A percentile compares a stretch with the other conserved stretches of the same genome.
These are phyloP conservation scores for Candida sojae DNA, from an alignment of 1,139 yeast species.

Conservation along the genomic window DNA sequence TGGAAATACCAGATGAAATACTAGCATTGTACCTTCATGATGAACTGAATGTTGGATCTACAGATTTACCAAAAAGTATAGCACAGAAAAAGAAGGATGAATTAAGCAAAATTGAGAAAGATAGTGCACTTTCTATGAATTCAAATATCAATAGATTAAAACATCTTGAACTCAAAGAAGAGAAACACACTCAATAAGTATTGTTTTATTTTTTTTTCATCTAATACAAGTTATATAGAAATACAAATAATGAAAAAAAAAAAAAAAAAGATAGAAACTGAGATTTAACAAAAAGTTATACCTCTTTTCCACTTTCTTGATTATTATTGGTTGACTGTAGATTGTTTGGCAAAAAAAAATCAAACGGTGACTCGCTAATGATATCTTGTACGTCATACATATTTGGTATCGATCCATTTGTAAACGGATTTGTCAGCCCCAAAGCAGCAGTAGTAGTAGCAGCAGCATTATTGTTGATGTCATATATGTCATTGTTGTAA, in stretches of 20 bases:
- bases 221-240: background rate
- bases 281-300: background rate
- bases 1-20: constrained; percentile 66
- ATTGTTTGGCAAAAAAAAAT: background rate
- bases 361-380: background rate
- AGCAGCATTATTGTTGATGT: background rate
- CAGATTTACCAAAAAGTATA: constrained; percentile 22
- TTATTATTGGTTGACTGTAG: background rate
- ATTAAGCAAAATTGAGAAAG: constrained; percentile 16
- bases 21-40: constrained; percentile 64
- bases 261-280: background rate
- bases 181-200: background rate
- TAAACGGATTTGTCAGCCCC: background rate
- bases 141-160: constrained; percentile 40
- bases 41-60: constrained; percentile 42
- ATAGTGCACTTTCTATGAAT: constrained; percentile 26
- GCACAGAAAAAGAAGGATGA: constrained; percentile 18
- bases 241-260: constrained; percentile 3
- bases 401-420: background rate
- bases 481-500: background rate
- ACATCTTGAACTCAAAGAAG: constrained; percentile 25
- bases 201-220: background rate
- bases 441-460: background rate
- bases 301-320: background rate
- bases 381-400: constrained; percentile 2